Percentiles rank a stretch among this genome's conserved stretches.
Conservation (phyloP, 306 rosid species). For the Bauhinia variegata region DNA sequence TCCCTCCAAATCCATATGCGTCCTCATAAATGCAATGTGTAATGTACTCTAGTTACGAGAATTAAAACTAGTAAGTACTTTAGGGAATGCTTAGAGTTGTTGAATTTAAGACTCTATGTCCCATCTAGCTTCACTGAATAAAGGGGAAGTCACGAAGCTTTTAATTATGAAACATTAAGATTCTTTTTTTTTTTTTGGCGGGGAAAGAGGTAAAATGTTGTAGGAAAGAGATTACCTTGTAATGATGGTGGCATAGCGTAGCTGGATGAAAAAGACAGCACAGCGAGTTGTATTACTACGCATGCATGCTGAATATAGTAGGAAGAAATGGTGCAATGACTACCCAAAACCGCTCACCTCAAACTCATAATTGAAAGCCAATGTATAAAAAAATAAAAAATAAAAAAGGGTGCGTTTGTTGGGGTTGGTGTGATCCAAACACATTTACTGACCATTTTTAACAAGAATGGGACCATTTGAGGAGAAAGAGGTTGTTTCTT, state of each 20-base stretch:
- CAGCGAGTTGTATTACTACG: constrained; percentile 36
- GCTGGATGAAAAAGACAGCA: constrained; percentile 59
- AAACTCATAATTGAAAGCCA: constrained; percentile 37
- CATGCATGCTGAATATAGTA: constrained; percentile 33
- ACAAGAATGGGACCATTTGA: constrained; percentile 24
- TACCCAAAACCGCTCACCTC: constrained; percentile 25
- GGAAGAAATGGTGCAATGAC: constrained; percentile 20
- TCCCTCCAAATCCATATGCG: no score
- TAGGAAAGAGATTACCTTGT: neutral
- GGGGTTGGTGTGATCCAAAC: constrained; percentile 50
- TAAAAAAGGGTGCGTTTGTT: constrained; percentile 44
- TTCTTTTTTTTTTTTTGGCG: neutral
- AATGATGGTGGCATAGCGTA: constrained; percentile 26
- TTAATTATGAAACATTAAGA: neutral
- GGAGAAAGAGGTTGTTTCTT: neutral
- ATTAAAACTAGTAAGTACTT: no score
- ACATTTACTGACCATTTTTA: constrained; percentile 12
- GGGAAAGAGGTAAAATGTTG: constrained; percentile 3
- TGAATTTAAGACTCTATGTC: no score
- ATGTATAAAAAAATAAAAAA: constrained; percentile 1
- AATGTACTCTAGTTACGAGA: no score
- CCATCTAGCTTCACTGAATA: no score
- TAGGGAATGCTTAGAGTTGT: no score
- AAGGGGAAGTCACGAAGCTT: no score
- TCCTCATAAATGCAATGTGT: no score